These are phyloP conservation scores for Solanum hybrid DNA, from an alignment of 305 asterid species.

Conservation along the genomic window DNA sequence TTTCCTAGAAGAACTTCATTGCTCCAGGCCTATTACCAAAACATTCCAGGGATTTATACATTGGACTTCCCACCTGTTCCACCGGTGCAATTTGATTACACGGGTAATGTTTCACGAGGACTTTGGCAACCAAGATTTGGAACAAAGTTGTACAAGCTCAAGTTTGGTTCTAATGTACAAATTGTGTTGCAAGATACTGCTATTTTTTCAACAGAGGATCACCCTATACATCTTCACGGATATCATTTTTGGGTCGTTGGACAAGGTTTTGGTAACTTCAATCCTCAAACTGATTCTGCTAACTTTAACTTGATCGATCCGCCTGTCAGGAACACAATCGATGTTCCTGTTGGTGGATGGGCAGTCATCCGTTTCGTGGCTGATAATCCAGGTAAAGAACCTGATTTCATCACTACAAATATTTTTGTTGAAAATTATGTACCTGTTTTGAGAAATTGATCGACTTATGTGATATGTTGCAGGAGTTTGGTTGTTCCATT, in stretches of 20 bases:
- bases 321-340: constrained; percentile 55
- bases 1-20: constrained; percentile 45
- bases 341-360: constrained; percentile 84
- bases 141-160: constrained; percentile 55
- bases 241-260: constrained; percentile 69
- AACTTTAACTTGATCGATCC: constrained; percentile 68
- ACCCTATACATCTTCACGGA: constrained; percentile 79
- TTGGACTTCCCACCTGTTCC: constrained; percentile 67
- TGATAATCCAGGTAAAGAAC: constrained; percentile 65
- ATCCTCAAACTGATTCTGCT: constrained; percentile 38
- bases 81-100: constrained; percentile 46
- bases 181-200: constrained; percentile 71
- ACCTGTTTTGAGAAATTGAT: not conserved
- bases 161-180: constrained; percentile 54
- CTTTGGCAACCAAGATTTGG: constrained; percentile 55
- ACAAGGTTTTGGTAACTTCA: constrained; percentile 74
- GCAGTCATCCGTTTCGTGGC: constrained; percentile 65
- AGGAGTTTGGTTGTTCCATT: constrained; percentile 76
- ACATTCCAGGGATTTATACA: constrained; percentile 44
- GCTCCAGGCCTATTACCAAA: constrained; percentile 62
- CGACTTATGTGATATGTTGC: not conserved
- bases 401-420: not conserved
- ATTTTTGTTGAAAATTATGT: not conserved
- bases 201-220: constrained; percentile 70
- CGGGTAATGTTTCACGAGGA: constrained; percentile 62